Conservation (phyloP, 2,329 filamentous ascomycete species). For the Setomelanomma holmii region DNA sequence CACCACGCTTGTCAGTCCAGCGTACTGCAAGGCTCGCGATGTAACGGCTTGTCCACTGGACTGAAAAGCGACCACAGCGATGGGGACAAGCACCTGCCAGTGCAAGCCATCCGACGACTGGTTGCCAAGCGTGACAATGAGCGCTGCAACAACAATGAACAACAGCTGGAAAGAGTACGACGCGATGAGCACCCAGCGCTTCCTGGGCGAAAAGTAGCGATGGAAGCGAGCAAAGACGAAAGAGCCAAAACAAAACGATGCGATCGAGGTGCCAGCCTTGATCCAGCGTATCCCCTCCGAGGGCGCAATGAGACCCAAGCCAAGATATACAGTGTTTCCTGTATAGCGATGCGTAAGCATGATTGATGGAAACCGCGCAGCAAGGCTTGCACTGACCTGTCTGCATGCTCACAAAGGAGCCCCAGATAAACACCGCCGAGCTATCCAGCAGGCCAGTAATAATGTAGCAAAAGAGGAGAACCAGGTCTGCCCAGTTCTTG, state of each 20-base stretch:
- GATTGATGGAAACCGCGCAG: not conserved
- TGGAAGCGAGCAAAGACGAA: slow-evolving; percentile 75
- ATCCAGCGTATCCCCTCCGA: slow-evolving; percentile 66
- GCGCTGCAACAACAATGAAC: slow-evolving; percentile 51
- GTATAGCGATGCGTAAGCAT: slow-evolving; percentile 21
- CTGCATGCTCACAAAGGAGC: slow-evolving; percentile 84
- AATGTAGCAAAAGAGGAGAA: slow-evolving; percentile 75
- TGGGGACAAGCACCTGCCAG: slow-evolving; percentile 65
- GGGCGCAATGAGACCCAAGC: slow-evolving; percentile 72
- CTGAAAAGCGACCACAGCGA: slow-evolving; percentile 77
- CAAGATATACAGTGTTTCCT: slow-evolving; percentile 80
- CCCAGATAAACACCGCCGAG: slow-evolving; percentile 77
- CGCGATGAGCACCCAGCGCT: slow-evolving; percentile 68
- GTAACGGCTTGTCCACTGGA: slow-evolving; percentile 80
- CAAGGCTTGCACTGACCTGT: slow-evolving; percentile 62
- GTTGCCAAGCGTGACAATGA: slow-evolving; percentile 53
- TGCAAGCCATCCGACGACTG: slow-evolving; percentile 51
- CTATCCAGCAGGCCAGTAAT: slow-evolving; percentile 81
- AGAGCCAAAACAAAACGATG: slow-evolving; percentile 74
- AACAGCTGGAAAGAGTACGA: slow-evolving; percentile 51
- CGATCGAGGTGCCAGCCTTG: slow-evolving; percentile 74
- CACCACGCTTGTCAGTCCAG: slow-evolving; percentile 77
- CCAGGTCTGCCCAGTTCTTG: slow-evolving; percentile 69
- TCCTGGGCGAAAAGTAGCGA: slow-evolving; percentile 65
- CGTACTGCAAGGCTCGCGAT: slow-evolving; percentile 72